Conservation (phyloP, 352 stramenopile species). For the Phytophthora sansomeana region DNA sequence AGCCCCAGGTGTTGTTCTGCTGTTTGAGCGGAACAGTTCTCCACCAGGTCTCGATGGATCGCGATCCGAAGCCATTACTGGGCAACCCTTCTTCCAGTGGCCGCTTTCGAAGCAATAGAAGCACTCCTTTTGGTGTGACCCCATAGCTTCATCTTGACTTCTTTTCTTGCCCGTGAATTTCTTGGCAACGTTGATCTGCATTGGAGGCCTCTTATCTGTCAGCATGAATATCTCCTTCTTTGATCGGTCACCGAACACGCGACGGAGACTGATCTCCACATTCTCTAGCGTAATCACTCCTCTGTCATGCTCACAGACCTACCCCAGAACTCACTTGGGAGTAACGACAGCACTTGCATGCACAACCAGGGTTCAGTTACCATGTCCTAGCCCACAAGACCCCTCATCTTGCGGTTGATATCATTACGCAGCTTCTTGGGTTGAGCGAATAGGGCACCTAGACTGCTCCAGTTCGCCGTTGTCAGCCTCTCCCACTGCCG, state of each 20-base stretch:
- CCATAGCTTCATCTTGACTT: neutral
- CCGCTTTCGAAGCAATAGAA: slow-evolving; percentile 13
- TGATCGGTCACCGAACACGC: slow-evolving; percentile 10
- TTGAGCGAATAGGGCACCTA: slow-evolving; percentile 12
- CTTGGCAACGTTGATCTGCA: neutral
- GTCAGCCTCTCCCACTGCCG: slow-evolving; percentile 8
- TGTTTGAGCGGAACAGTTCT: neutral
- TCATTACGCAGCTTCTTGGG: slow-evolving; percentile 20
- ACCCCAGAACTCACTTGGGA: slow-evolving; percentile 26
- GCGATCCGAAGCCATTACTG: neutral
- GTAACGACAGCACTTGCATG: slow-evolving; percentile 5
- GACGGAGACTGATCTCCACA: neutral
- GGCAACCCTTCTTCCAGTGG: slow-evolving; percentile 8
- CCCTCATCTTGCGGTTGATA: slow-evolving; percentile 16
- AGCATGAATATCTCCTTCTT: slow-evolving; percentile 13
- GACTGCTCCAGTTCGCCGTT: slow-evolving; percentile 3
- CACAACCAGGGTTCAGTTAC: slow-evolving; percentile 19
- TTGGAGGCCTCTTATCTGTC: neutral
- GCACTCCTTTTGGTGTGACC: neutral
- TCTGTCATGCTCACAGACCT: slow-evolving; percentile 8
- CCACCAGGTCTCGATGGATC: neutral
- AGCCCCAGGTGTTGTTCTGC: neutral
- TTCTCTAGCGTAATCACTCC: slow-evolving; percentile 8
- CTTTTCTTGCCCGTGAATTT: slow-evolving; percentile 1
- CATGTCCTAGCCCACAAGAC: slow-evolving; percentile 13